Evolutionary conservation across 2,329 filamentous ascomycete species (phyloP), one percentile per base, ranked within the genome.

Genomic region (Pseudogymnoascus sp.): DNA sequence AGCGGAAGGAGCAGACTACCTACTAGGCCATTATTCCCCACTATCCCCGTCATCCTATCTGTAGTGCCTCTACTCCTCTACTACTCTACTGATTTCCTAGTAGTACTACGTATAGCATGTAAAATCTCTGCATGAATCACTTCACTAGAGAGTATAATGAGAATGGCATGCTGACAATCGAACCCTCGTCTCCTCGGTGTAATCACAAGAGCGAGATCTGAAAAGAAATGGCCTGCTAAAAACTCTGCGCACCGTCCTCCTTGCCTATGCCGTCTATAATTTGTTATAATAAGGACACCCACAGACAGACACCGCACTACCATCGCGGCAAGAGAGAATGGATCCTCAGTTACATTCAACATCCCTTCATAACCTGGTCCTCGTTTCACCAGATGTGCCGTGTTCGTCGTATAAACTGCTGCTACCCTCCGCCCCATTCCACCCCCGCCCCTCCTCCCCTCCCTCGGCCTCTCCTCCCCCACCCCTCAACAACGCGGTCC

Each of bases 1-100:
- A 46, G 42, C 42, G 42, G 18, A 46, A 46, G 42, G 42, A 46
- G 7, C 42, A n/a, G 12, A 23, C 18, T 18, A 18, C 18, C 42
- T 46, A 43, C 18, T 43, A 18, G 18, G 9, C 40, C 40, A 43
- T 21, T 43, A 46, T 23, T 46, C 42, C 42, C 42, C 42, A 46
- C 42, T 46, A 46, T 46, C 42, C 42, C 42, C 42, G 42, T 46
- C 42, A 46, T 46, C 42, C 21, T 46, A 11, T 46, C 42, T 46
- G 42, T 46, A 21, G 18, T 18, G 18, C 18, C 18, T 18, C 18
- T 21, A 5, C 11, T 43, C 18, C 40, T 42, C 18, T 43, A 43
- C 40, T n/a, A 43, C 14, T 21, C 16, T 46, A 46, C 42, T 12
- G 12, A 6, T 43, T 16, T 8, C 14, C 18, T 23, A 43, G 40